Base-by-base conservation (phyloP, 441 rosid species). In the Daphne laureola region DNA sequence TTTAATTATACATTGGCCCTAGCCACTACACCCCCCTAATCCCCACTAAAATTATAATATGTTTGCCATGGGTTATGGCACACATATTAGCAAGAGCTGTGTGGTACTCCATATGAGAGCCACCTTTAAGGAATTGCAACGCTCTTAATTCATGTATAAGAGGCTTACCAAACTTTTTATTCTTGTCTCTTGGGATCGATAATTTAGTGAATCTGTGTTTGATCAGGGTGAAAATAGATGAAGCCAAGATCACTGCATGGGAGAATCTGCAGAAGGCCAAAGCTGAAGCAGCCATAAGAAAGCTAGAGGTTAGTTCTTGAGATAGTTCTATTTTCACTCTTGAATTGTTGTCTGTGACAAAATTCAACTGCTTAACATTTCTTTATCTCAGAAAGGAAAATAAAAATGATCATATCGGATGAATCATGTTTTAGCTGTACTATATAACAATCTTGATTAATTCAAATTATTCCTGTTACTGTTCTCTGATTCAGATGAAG, bases 211-310 rank as follows among this genome's bases (percentile, higher is more conserved):
- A 48, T 17, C 43, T 21, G 25, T 21, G 15, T 53, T 48, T 54
- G 53, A 11, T 31, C 77, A 94, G 99, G 73, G 53, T 43, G 15
- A 82, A 82, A 72, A 83, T 84, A 46, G 96, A 87, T 68, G 95
- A 87, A 78, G 90, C 95, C 25, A 83, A 84, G 73, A 85, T 90
- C 63, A 78, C 65, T 17, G 92, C 96, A 18, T 90, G 98, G 98
- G 96, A 90, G 72, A 90, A 87, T 63, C 76, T 90, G 66, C 97
- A 90, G 82, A 90, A 80, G 74, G 97, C 97, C 12, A 86, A 90
- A 67, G 97, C 97, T 12, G 97, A 90, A 72, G 90, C 95, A 65
- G 78, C 81, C 57, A 81, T 90, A 23, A 66, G 92, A 57, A 87
- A 90, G 70, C 92, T 90, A 46, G 96, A 90, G 96, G 97, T 60